Evolutionary conservation across 306 rosid genomes (phyloP), one percentile per base, ranked within the genome.

Genomic region (Dicorynia guianensis): DNA sequence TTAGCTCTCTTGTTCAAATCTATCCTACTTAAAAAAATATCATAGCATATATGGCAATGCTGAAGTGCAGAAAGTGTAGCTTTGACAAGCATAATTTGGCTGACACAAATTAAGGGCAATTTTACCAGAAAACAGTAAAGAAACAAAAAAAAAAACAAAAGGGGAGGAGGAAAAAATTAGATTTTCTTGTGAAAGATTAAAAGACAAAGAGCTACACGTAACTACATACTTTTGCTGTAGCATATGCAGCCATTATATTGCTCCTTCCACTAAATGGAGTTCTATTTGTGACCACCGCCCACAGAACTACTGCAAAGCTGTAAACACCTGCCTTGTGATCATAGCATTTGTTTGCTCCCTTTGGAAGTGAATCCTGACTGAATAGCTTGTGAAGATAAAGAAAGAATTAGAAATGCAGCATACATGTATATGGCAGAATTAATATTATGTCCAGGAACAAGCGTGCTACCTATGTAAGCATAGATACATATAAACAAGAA

Each of bases 311-410:
- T 30, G 89, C 83, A 68, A 89, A 91, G 82, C 91, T 91, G 76
- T 82, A 85, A 3, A 91, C 87, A 38, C 89, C 97, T 7, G 78
- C 94, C 73, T 87, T 91, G 57, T 83, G 93, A 61, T 89, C 87
- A 70, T 89, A 91, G 56, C 43, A 39, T 49, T 74, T 85, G 79
- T 66, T 89, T 53, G 59, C 65, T 61, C 89, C 92, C 17, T 38
- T 77, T 20, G 76, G 87, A 71, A 77, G 73, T 48, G 97, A 87
- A 36, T 85, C 85, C 11, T 36, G 67, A 84, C 84, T 77, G 57
- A 87, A 85, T 68, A 88, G 35, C 96, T 88, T 64, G 6, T 53
- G 56, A 39, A 72, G 13, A 67, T 0, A 61, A 36, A 50, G 30
- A 14, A 44, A 61, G 50, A 36, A 38, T 33, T 5, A 66, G 11